Evolutionary conservation across 2,329 filamentous ascomycete genomes (phyloP), one percentile per base, ranked within the genome.

Genomic region (Myriosclerotinia duriaeana): DNA sequence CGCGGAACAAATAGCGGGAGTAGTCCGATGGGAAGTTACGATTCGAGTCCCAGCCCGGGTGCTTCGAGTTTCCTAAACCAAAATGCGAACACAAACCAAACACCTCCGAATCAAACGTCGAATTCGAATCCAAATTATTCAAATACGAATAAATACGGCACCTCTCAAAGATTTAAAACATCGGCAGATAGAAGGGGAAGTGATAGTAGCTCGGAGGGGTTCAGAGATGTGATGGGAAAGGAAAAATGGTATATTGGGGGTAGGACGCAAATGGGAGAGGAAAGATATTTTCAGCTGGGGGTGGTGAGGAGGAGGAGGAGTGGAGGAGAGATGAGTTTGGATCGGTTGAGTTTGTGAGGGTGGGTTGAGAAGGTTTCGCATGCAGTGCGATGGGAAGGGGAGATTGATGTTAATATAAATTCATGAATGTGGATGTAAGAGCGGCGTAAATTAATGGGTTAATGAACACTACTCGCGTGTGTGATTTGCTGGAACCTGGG

Each of bases 211-310:
- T 88, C 84, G 64, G 90, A 93, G 74, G 90, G 90, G 1, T 93
- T 93, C 76, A 81, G 89, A 63, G 90, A 93, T 69, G 88, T 87
- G 46, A 78, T 87, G 59, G 89, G 88, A 2, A 84, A 85, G 1
- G 90, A 93, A 71, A 92, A 91, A 78, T 92, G 90, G 89, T 93
- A 93, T 74, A 90, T 93, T 65, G 90, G 90, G 30, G 90, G 90
- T 8, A 81, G 89, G 74, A 93, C 90, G 38, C 89, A 90, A 1
- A 83, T 80, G 1, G 90, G 90, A n/a, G 90, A 93, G 74, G 90
- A 93, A 76, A 85, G 86, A 74, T 93, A 92, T 79, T 93, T 93
- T 78, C 92, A 92, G 79, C 79, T 93, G 54, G 90, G 89, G 53
- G 90, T 93, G 70, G 87, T 93, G 59, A 85, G 87, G 76, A 80